phyloP scores from a whole-genome alignment of 345 rosid species.

The Chamaenerion angustifolium region DNA sequence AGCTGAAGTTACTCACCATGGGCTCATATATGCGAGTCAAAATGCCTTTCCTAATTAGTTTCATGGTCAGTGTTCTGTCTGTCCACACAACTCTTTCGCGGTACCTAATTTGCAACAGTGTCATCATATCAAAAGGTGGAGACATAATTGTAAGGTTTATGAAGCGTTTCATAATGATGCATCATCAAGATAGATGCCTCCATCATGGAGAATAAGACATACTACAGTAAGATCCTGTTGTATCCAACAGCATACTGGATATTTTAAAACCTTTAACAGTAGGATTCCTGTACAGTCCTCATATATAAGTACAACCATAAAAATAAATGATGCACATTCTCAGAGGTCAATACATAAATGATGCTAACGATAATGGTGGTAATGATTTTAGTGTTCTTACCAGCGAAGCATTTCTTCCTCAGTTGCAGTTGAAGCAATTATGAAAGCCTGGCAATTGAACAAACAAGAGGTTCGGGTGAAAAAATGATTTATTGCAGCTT shows the following conservation, averaged over 20 bases:
- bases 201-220: no score
- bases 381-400: constrained; percentile 23
- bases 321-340: no score
- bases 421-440: constrained; percentile 87
- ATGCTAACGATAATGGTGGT: neutral
- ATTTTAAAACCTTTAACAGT: no score
- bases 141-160: no score
- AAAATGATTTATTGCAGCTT: neutral
- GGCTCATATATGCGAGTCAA: constrained; percentile 71
- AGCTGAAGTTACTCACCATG: constrained; percentile 39
- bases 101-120: constrained; percentile 30
- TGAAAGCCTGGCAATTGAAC: constrained; percentile 64
- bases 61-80: constrained; percentile 39
- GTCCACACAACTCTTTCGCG: constrained; percentile 71
- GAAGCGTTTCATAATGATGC: no score
- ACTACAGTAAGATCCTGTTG: no score
- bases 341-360: no score
- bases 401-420: constrained; percentile 93
- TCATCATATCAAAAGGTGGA: no score
- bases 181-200: no score
- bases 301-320: no score
- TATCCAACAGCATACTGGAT: no score
- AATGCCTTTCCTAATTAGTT: constrained; percentile 65
- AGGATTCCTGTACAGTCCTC: no score
- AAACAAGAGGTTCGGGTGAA: constrained; percentile 11